Evolutionary conservation across 177 flowering plant species (phyloP), one percentile per base, ranked within the genome.

Genomic region (Vitis hybrid): DNA sequence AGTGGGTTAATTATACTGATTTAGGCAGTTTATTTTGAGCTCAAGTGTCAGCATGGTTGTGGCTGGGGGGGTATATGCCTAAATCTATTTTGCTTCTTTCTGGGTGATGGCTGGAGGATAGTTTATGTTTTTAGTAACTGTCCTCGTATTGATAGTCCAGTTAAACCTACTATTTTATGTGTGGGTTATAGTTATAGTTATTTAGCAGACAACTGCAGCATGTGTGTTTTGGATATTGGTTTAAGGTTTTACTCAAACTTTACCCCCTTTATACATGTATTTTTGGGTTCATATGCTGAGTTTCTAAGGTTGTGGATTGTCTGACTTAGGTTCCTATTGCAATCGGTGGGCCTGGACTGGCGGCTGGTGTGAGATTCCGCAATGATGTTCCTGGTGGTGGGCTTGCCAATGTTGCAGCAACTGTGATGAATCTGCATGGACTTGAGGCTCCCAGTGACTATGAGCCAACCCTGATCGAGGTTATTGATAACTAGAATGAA

Each of bases 401-500:
- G 52, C 94, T 95, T 15, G 98, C 99, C 61, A 95, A 95, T 71
- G 97, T 95, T 4, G 99, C 98, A 65, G 98, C 99, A 18, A 94
- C 99, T 1, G 87, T 95, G 75, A 92, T 95, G 83, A 95, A 95
- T 75, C 90, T 95, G 38, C 99, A 95, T 69, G 99, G 99, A 50
- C 85, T 79, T 65, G 92, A 71, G 76, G 97, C 99, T n/a, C 99
- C 99, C 2, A 74, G 80, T 59, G 99, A 95, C 79, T 95, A 95
- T 28, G 98, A 95, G 85, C 71, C 93, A 10, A 92, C 97, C 28
- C 88, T 94, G 2, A 84, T 95, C 53, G 99, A 94, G 84, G 98
- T 94, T 14, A 88, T 72, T n/a, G 97, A 90, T 58, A 80, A 82
- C 57, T 85, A 84, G 78, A 62, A 53, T 8, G 44, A 9, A 51